These are phyloP conservation scores for Penicillium sp. DNA, from an alignment of 2,329 filamentous ascomycete genomes.

Conservation along the genomic window DNA sequence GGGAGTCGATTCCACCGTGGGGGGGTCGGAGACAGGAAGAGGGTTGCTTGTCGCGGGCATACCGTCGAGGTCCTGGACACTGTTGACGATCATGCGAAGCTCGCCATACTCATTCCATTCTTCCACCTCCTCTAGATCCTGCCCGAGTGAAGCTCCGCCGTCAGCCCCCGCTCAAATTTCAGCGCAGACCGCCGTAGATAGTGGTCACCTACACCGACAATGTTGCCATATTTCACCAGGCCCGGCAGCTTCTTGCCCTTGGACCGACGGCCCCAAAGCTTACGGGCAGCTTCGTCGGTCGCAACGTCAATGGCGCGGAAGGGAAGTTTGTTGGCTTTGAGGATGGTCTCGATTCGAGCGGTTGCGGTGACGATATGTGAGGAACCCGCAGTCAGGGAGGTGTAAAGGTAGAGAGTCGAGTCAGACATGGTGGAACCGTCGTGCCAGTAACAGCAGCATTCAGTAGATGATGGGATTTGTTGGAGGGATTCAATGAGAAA, in stretches of 20 bases:
- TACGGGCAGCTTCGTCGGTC: slow-evolving; percentile 79
- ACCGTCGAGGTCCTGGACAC: slow-evolving; percentile 30
- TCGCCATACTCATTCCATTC: slow-evolving; percentile 99
- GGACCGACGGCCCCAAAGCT: slow-evolving; percentile 78
- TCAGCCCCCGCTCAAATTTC: background rate
- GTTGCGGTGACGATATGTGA: slow-evolving; percentile 96
- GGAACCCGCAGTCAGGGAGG: slow-evolving; percentile 88
- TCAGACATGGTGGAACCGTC: slow-evolving; percentile 30
- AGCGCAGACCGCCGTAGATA: background rate
- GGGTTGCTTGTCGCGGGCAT: slow-evolving; percentile 27
- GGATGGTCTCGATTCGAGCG: slow-evolving; percentile 89
- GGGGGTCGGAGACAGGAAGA: slow-evolving; percentile 20
- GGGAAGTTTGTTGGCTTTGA: slow-evolving; percentile 88
- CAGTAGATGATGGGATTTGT: background rate
- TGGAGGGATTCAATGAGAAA: no score
- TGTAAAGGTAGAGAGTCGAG: slow-evolving; percentile 84
- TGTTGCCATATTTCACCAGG: slow-evolving; percentile 76
- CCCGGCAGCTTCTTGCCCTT: slow-evolving; percentile 85
- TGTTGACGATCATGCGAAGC: slow-evolving; percentile 72
- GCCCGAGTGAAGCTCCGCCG: background rate
- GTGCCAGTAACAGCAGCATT: background rate
- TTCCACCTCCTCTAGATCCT: slow-evolving; percentile 92
- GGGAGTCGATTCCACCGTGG: slow-evolving; percentile 16
- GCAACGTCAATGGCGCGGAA: slow-evolving; percentile 91
- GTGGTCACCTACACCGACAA: slow-evolving; percentile 67